These are phyloP conservation scores for Mucor lusitanicus DNA, from an alignment of 371 early-diverging fungal genomes.

Conservation along the genomic window DNA sequence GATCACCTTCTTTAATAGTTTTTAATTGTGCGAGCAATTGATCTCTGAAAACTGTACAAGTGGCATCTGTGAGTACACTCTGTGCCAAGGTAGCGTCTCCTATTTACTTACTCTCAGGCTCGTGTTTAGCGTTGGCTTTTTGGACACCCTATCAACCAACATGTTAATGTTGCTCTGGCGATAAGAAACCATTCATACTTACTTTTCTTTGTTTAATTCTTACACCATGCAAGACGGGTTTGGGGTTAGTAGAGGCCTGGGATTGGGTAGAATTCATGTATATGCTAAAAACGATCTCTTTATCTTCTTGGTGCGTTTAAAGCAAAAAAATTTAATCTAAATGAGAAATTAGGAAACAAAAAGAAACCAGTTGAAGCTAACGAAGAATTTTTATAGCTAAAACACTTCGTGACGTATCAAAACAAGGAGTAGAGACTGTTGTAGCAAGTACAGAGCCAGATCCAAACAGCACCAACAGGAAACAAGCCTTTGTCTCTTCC, in stretches of 20 bases:
- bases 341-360: background rate
- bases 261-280: conserved; percentile 66
- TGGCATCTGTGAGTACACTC: background rate
- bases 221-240: conserved; percentile 81
- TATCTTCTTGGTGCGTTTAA: conserved; percentile 16
- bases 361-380: background rate
- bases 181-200: background rate
- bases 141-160: conserved; percentile 68
- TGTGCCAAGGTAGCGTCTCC: background rate
- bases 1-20: conserved; percentile 65
- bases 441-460: background rate
- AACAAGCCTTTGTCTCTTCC: background rate
- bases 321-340: conserved; percentile 5
- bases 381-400: conserved; percentile 2
- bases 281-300: conserved; percentile 29
- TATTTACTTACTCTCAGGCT: conserved; percentile 68
- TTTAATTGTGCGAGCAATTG: conserved; percentile 67
- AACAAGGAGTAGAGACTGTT: background rate
- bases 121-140: conserved; percentile 85
- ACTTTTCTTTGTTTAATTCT: conserved; percentile 82
- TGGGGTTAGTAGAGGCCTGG: conserved; percentile 50
- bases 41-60: conserved; percentile 72
- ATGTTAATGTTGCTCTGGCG: background rate
- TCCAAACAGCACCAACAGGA: background rate
- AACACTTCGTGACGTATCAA: background rate